phyloP scores from a whole-genome alignment of 2,329 filamentous ascomycete species.

The Microdochium paspali region DNA sequence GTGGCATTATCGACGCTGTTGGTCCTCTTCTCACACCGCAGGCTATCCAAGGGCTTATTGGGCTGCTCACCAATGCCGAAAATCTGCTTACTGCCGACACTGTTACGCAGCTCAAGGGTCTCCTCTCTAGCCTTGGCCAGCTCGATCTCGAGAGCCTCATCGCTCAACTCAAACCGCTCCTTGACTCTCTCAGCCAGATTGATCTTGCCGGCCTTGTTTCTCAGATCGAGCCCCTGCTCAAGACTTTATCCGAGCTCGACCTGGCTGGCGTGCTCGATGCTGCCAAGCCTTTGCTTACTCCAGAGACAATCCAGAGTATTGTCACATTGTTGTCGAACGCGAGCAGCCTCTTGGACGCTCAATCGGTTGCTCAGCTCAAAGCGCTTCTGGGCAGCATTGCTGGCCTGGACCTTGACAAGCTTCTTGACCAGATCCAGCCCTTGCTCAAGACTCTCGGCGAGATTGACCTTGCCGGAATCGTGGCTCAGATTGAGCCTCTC shows the following conservation, averaged over 20 bases:
- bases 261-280: constrained; percentile 2
- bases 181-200: constrained; percentile 17
- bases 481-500: background rate
- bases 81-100: background rate
- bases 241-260: constrained; percentile 16
- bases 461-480: constrained; percentile 9
- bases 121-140: constrained; percentile 18
- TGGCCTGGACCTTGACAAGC: constrained; percentile 15
- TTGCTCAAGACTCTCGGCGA: constrained; percentile 19
- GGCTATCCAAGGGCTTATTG: background rate
- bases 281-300: constrained; percentile 9
- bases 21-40: background rate
- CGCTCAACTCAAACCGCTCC: constrained; percentile 6
- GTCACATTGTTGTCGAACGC: constrained; percentile 16
- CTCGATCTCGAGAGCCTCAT: constrained; percentile 25
- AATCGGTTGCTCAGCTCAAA: constrained; percentile 9
- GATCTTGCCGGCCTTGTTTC: constrained; percentile 16
- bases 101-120: no score
- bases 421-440: constrained; percentile 17
- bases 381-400: constrained; percentile 7
- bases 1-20: background rate
- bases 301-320: constrained; percentile 15
- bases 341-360: constrained; percentile 10
- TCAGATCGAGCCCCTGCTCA: constrained; percentile 19
- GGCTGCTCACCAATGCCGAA: background rate